A percentile compares a stretch with the other conserved stretches of the same genome.
Conservation (phyloP, 2,329 filamentous ascomycete species). For the Rugonectria rugulosa region DNA sequence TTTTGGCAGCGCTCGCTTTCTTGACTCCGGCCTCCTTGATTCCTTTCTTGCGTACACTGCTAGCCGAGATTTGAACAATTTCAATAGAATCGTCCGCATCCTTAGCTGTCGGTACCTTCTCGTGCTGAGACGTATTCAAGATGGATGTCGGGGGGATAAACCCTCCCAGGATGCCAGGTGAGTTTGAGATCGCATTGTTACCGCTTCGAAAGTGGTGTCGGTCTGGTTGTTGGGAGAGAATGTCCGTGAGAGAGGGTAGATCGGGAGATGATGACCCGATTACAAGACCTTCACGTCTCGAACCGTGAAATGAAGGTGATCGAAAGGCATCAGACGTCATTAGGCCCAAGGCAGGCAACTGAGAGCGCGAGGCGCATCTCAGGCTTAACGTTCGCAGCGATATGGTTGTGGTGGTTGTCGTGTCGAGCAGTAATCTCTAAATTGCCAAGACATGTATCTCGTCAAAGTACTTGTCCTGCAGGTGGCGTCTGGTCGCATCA, state of each 20-base stretch:
- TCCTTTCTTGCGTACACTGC: conserved; percentile 30
- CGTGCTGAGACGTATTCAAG: conserved; percentile 45
- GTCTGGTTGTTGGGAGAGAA: conserved; percentile 49
- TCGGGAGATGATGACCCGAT: conserved; percentile 60
- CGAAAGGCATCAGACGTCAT: conserved; percentile 46
- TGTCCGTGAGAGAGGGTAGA: conserved; percentile 60
- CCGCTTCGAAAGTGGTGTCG: conserved; percentile 46
- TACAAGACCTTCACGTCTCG: conserved; percentile 43
- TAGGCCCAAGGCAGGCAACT: conserved; percentile 33
- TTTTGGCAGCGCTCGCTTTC: conserved; percentile 19
- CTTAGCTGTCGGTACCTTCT: conserved; percentile 10
- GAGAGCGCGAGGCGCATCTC: conserved; percentile 59
- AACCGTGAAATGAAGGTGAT: conserved; percentile 41
- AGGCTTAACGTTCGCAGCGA: conserved; percentile 40
- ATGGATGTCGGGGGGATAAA: conserved; percentile 54
- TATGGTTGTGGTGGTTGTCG: conserved; percentile 30
- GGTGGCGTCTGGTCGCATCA: conserved; percentile 4
- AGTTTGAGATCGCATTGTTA: conserved; percentile 47
- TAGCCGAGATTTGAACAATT: conserved; percentile 29
- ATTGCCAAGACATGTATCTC: neutral
- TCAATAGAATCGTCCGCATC: conserved; percentile 14
- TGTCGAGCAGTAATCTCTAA: no score
- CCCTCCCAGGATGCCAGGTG: conserved; percentile 43
- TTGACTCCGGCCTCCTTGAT: conserved; percentile 21
- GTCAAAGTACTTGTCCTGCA: neutral